Base-by-base conservation (phyloP, 129 eudicot species). In the Flaveria linearis region DNA sequence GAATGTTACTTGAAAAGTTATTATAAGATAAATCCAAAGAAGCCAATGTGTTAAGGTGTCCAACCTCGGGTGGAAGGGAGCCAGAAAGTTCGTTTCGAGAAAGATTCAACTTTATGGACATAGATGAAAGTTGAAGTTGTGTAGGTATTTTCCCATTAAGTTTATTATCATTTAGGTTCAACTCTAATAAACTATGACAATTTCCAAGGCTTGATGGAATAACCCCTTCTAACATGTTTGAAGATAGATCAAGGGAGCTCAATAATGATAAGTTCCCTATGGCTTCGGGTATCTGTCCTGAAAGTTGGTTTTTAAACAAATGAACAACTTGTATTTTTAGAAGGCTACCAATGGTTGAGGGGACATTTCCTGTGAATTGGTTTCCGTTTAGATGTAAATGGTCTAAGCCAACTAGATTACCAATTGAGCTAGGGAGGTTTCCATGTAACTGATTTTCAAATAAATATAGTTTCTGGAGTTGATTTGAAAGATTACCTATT, bases 241-340 rank as follows among this genome's bases (percentile, higher is more conserved):
- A 33, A 47, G 1, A 13, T 63, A 76, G 9, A 50, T 17, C 49
- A 25, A 76, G 64, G 6, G 2, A 23, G 39, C 7, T 64, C 36
- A 76, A 65, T 50, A 49, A 17, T 46, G 80, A 46, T 64, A 63
- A 76, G 64, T 76, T 76, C 5, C 80, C 80, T 0, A 76, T 46
- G 36, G 23, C 28, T 17, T 46, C 49, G 3, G 80, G 73, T 17
- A 76, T 76, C 3, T 2, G 16, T 45, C 80, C 80, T 11, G 65
- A 64, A 33, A 76, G 39, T 17, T 65, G 42, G 42, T 76, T 76
- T 3, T 52, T 9, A 45, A 0, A 0, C 20, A 76, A 9, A 49
- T 1, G 0, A 33, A 53, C 0, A 0, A 0, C 0, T 17, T 51
- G 47, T 62, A 76, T 52, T 2, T 28, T 63, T n/a, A 30, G 73